A percentile compares a stretch with the other conserved stretches of the same genome.
Evolutionary conservation across 2,329 filamentous ascomycete species (phyloP).

Genomic region (Talaromyces atroroseus): DNA sequence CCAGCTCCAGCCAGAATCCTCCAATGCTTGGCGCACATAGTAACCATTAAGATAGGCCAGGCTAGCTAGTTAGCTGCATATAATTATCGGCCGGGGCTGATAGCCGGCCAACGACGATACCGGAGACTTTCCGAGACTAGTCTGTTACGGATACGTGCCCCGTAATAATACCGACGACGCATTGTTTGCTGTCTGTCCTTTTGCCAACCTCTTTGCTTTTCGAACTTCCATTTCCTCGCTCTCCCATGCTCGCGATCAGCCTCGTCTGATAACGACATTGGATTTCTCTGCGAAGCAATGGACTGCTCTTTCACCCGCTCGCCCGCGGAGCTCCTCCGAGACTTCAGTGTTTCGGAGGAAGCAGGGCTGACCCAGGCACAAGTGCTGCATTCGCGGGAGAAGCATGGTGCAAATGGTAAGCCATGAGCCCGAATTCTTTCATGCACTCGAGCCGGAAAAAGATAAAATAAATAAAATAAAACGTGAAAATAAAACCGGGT

Average conservation of each 20-base stretch:
- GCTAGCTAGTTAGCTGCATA: too few species aligned
- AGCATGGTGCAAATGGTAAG: slow-evolving; percentile 53
- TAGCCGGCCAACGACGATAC: neutral
- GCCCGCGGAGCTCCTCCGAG: slow-evolving; percentile 45
- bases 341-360: slow-evolving; percentile 49
- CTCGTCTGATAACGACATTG: slow-evolving; percentile 8
- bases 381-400: slow-evolving; percentile 41
- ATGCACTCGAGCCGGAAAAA: neutral
- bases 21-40: too few species aligned
- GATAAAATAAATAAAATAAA: neutral
- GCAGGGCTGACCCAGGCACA: slow-evolving; percentile 47
- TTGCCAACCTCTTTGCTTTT: slow-evolving; percentile 17
- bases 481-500: neutral
- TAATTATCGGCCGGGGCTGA: too few species aligned
- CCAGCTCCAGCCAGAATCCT: too few species aligned
- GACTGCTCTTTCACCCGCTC: slow-evolving; percentile 50
- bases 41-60: too few species aligned
- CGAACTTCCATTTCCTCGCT: slow-evolving; percentile 3
- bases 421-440: slow-evolving; percentile 5
- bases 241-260: slow-evolving; percentile 3
- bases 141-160: neutral
- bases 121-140: neutral
- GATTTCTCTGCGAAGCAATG: slow-evolving; percentile 33
- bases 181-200: slow-evolving; percentile 13
- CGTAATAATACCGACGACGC: neutral